Evolutionary conservation across 495 filamentous ascomycete species (phyloP), one percentile per base, ranked within the genome.

Genomic region (Thermochaetoides thermophila): DNA sequence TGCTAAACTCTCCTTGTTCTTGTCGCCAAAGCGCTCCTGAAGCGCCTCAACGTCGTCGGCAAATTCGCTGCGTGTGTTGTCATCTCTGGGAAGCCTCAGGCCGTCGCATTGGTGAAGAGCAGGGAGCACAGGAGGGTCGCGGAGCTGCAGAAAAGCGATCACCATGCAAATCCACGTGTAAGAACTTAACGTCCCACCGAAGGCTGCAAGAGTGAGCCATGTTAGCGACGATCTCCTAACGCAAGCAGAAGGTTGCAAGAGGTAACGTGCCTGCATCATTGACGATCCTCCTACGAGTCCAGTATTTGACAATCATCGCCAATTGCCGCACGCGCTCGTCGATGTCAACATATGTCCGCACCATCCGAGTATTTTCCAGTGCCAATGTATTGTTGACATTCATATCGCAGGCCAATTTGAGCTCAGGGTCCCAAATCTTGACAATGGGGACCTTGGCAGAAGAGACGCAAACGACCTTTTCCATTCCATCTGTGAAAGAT

Each of bases 91-190:
- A 21, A 59, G 56, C 44, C 73, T 73, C 44, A 78, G 57, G 40
- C 81, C 71, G 5, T 79, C 70, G 10, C 70, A 66, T 40, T 84
- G 75, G 44, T 95, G 91, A 7, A 97, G 69, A 17, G 81, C 76
- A 5, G 89, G 89, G 14, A 97, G 59, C 27, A 97, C 69, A 0
- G 86, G 86, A 27, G 87, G 84, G 38, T 84, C 66, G 45, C 89
- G 73, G 19, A 81, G 79, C 56, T 97, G 89, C 20, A 97, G 68
- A 52, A 96, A 97, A 39, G 85, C 89, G 45, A 97, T 78, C 42
- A 96, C 93, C 71, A 96, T 74, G 61, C 89, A 96, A 52, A 94
- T 95, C 89, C 89, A 97, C n/a, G 89, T 93, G 49, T 97, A 97
- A 7, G 91, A 96, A 54, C 89, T 95, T 16, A 97, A 62, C 5